phyloP scores from a whole-genome alignment of 176 grass and related monocot species.

The Metroxylon sagu region DNA sequence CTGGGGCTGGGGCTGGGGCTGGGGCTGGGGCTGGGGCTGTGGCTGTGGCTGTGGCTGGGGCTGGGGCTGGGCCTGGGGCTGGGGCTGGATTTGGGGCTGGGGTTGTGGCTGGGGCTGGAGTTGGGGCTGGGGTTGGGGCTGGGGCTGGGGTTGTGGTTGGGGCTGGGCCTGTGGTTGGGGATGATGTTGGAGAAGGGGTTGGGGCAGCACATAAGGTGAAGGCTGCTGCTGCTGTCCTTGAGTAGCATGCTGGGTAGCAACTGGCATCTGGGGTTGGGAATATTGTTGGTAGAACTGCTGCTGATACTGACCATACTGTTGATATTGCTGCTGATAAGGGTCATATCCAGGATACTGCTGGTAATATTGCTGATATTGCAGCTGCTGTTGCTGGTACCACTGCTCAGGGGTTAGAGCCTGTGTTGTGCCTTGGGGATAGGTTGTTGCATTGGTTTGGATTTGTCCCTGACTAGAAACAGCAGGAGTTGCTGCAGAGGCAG shows the following conservation, averaged over 20 bases:
- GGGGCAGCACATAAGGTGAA: conserved; percentile 32
- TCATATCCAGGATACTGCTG: conserved; percentile 72
- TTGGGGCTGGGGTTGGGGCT: conserved; percentile 25
- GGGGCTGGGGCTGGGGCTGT: conserved; percentile 27
- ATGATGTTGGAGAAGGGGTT: conserved; percentile 12
- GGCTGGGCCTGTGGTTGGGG: conserved; percentile 30
- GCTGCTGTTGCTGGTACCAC: conserved; percentile 71
- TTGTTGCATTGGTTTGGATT: conserved; percentile 8
- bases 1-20: conserved; percentile 11
- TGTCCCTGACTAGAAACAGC: conserved; percentile 28
- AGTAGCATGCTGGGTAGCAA: conserved; percentile 22
- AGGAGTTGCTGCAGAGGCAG: conserved; percentile 24
- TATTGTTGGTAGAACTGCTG: conserved; percentile 50
- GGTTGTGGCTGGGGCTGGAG: conserved; percentile 19
- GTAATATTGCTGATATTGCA: conserved; percentile 71
- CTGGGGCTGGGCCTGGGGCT: conserved; percentile 36
- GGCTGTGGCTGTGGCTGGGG: conserved; percentile 21
- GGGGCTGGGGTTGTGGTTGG: conserved; percentile 32
- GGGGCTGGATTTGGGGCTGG: conserved; percentile 29
- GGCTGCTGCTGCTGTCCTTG: conserved; percentile 37
- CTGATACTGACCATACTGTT: conserved; percentile 66
- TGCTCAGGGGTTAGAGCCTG: conserved; percentile 53
- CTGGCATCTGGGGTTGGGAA: conserved; percentile 39
- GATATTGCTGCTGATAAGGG: conserved; percentile 58
- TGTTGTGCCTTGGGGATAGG: conserved; percentile 23